phyloP scores from a whole-genome alignment of 75 land plant genomes.

The Larix kaempferi region DNA sequence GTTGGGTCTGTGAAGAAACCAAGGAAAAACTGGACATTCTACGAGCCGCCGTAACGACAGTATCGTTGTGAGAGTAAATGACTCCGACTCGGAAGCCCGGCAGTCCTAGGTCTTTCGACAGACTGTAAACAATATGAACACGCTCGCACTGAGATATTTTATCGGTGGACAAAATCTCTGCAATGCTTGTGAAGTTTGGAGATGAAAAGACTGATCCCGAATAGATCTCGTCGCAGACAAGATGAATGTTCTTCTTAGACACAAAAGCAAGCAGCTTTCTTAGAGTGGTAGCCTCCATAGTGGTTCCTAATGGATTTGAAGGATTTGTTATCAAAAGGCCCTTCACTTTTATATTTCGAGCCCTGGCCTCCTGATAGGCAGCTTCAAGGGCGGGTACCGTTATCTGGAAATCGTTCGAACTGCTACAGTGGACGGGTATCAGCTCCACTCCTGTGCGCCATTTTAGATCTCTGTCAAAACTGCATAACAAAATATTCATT shows the following conservation, averaged over 20 bases:
- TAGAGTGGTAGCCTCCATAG: slow-evolving; percentile 22
- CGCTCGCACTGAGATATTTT: background rate
- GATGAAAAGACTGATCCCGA: slow-evolving; percentile 38
- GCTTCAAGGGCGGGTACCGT: slow-evolving; percentile 51
- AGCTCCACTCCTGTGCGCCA: slow-evolving; percentile 36
- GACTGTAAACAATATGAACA: slow-evolving; percentile 87
- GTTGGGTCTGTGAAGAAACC: slow-evolving; percentile 17
- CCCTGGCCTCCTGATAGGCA: slow-evolving; percentile 33
- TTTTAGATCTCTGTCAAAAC: slow-evolving; percentile 29
- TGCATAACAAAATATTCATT: slow-evolving; percentile 11
- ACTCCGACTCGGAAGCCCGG: slow-evolving; percentile 57
- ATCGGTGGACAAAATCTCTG: slow-evolving; percentile 19
- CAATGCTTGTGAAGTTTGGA: slow-evolving; percentile 28
- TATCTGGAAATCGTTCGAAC: slow-evolving; percentile 30
- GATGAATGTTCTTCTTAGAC: slow-evolving; percentile 23
- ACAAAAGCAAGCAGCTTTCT: slow-evolving; percentile 27
- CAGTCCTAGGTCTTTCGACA: slow-evolving; percentile 56
- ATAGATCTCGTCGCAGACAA: slow-evolving; percentile 59
- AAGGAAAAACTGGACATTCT: slow-evolving; percentile 49
- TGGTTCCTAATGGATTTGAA: slow-evolving; percentile 47
- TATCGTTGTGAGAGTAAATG: slow-evolving; percentile 13
- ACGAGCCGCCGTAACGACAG: slow-evolving; percentile 28
- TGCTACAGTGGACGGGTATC: too few species aligned
- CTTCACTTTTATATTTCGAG: slow-evolving; percentile 27
- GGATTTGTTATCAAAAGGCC: slow-evolving; percentile 50